phyloP scores from a whole-genome alignment of 176 grass and related monocot genomes.

The barley (Hordeum vulgare) region MorexV3_pseudomolecules_assembly NC_058521.1:537707544-537708043 shows the following conservation, averaged over 20 bases:
- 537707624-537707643: not conserved
- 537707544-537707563: not conserved
- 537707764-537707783: not conserved
- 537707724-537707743: not conserved
- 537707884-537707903: too few species aligned
- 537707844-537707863: too few species aligned
- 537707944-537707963: too few species aligned
- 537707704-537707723: not conserved
- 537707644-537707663: not conserved
- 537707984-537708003: too few species aligned
- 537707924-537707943: too few species aligned
- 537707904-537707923: too few species aligned
- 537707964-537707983: too few species aligned
- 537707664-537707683: not conserved
- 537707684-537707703: not conserved
- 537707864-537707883: too few species aligned
- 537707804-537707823: not conserved
- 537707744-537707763: not conserved
- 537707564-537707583: conserved; percentile 1
- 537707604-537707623: not conserved
- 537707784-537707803: not conserved
- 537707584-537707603: not conserved
- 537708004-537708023: too few species aligned
- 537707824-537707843: not conserved
- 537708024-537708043: too few species aligned